Evolutionary conservation across 164 flowering plant genomes (phyloP), one percentile per base, ranked within the genome.

Genomic region (Dillenia turbinata): DNA sequence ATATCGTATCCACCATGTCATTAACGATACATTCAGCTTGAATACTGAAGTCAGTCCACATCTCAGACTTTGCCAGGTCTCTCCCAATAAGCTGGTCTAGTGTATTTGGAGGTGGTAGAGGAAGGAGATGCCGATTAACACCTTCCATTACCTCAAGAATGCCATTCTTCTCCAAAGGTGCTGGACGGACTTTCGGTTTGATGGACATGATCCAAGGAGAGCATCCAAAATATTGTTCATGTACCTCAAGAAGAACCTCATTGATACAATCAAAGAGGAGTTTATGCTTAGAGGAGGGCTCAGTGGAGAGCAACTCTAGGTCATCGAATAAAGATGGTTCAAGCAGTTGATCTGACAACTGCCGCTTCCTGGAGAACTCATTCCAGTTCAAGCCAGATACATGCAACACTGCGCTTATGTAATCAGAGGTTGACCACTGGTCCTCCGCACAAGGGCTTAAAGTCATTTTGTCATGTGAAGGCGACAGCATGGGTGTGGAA

Each of bases 181-280:
- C 50, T 44, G 82, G 83, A 47, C 74, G 74, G 54, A 82, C 72
- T 56, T 57, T 75, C 12, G 77, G 75, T 24, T 72, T 81, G 24
- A 49, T 73, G 69, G 63, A 79, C 52, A 87, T 79, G 44, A 78
- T 62, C 76, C 83, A 76, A 13, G 83, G 78, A 16, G 68, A 68
- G 69, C 72, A 70, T 45, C 84, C 85, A 62, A 79, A 81, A 63
- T 73, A 68, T 17, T 59, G 66, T 46, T 68, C 69, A 47, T 77
- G 80, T 47, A 83, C 55, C 71, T 84, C 96, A 49, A 69, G 10
- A 11, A 91, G 92, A 72, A 85, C 84, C 68, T 94, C 92, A 66
- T 88, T 83, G 22, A 82, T 67, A 50, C 85, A 82, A 59, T 94
- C 96, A 62, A 89, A 89, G 52, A 94, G 81, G 45, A 86, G 81